Base-by-base conservation (phyloP, 192 early-diverging fungal genomes). In the Backusella westeae region DNA sequence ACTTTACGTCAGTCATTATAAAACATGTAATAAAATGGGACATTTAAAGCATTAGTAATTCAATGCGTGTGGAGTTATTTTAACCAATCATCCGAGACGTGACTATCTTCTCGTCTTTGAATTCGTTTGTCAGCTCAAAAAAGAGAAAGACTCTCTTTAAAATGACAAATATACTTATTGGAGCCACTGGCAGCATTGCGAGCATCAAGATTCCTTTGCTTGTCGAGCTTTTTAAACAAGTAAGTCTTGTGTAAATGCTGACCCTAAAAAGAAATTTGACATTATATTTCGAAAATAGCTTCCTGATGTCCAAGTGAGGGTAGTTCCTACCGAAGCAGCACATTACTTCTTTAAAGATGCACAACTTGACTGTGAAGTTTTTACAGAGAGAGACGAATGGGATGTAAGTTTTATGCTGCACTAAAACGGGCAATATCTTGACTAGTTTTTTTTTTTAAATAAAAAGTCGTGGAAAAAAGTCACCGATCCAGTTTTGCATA, bases 351-450 rank as follows among this genome's bases (percentile, higher is more conserved):
- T 96, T 81, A 85, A 94, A 34, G 80, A 72, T 8, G 79, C 79
- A 42, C 75, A 85, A n/a, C 79, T 90, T 17, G 80, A 83, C 15
- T 84, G 80, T 5, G 84, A 90, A 15, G 85, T 91, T 3, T 84
- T 94, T 44, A 94, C 91, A 0, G 98, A 99, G 75, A 86, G 87
- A 63, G 92, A 96, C 75, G 98, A 99, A 80, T 98, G 96, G 96
- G 83, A 74, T 69, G 90, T 93, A 83, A 76, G 81, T 63, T 39
- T 39, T 39, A 39, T 39, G 38, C 8, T 39, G 9, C 9, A 10
- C 38, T 12, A 39, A 39, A 39, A 9, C 38, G 32, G 26, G 32
- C 29, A 34, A 66, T 26, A 66, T 42, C 52, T 26, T 23, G 21
- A 17, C n/a, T 15, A 9, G 1, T 56, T 39, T 49, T 44, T 71